Conservation (phyloP, 2,329 filamentous ascomycete genomes). For the Curvularia verruculosa region DNA sequence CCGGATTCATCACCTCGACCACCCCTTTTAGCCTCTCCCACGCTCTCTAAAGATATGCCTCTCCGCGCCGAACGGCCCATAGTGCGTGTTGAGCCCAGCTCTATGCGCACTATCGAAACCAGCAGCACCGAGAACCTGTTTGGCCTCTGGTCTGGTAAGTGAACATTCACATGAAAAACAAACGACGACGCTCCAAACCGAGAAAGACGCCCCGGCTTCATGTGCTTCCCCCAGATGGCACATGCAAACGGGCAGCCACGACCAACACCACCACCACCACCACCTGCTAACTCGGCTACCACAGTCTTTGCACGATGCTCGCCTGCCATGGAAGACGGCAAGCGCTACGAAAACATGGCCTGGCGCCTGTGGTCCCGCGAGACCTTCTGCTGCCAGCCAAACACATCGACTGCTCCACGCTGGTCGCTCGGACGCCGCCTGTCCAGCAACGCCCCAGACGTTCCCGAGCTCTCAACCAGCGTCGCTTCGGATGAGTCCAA, state of each 20-base stretch:
- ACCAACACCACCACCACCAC: neutral
- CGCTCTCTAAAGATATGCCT: conserved; percentile 68
- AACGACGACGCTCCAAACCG: neutral
- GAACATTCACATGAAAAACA: conserved; percentile 1
- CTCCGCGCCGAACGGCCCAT: conserved; percentile 82
- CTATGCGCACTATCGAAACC: conserved; percentile 94
- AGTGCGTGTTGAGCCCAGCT: conserved; percentile 86
- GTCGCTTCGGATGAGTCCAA: conserved; percentile 54
- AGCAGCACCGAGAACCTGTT: conserved; percentile 90
- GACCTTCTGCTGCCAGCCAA: conserved; percentile 81
- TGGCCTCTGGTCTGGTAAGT: conserved; percentile 95
- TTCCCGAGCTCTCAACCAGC: conserved; percentile 56
- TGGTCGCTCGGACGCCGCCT: conserved; percentile 44
- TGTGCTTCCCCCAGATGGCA: neutral
- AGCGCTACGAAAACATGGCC: conserved; percentile 87
- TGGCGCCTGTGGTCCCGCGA: conserved; percentile 96
- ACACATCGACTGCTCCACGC: conserved; percentile 49
- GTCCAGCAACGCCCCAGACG: conserved; percentile 34
- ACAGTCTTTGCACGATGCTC: conserved; percentile 93
- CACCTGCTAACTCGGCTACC: conserved; percentile 30
- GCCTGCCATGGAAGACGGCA: conserved; percentile 90
- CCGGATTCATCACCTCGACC: neutral
- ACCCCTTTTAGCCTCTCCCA: conserved; percentile 6
- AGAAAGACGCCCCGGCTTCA: too few species aligned
- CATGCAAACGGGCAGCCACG: neutral